Evolutionary conservation across 768 basidiomycete genomes (phyloP), one percentile per base, ranked within the genome.

Genomic region (Multifurca ochricompacta): DNA sequence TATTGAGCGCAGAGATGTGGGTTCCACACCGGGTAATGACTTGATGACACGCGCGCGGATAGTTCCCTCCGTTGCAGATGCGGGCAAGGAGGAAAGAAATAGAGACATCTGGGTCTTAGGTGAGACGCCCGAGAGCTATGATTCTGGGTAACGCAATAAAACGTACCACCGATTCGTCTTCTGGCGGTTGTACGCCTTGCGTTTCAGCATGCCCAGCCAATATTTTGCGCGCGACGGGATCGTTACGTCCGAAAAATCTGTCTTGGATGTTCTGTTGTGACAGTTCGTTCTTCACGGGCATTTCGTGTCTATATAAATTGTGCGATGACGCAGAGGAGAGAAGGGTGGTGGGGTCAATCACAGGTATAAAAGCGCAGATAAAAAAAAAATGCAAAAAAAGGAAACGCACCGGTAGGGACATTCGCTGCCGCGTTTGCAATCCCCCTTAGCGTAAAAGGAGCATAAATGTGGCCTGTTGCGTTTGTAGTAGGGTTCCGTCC

Each of bases 401-500:
- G 10, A 8, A 14, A 68, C 76, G 51, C 53, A 81, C 83, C 83
- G 69, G 69, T 91, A 98, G 2, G 96, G 96, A 67, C 96, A 99
- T 56, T 95, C 92, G 13, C 73, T 71, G 6, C 96, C 96, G 39
- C 96, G 81, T 36, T 77, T 91, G 68, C 96, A 99, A 51, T 94
- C 88, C 0, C 96, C 96, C 71, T 98, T 99, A 46, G 78, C 84
- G 66, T 85, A 98, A 78, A 98, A 98, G 2, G 89, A 91, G 68
- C 96, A 99, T 13, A 96, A 66, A 60, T 97, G 88, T 42, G 96
- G 91, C 51, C 87, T 74, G 70, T 98, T 99, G 53, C 95, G 84
- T 70, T 97, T 96, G 74, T 98, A 98, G 68, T 92, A 92, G 0
- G 96, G 96, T 64, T 98, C 95, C 28, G 89, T 90, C 61, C 95